phyloP scores from a whole-genome alignment of 2,329 filamentous ascomycete species.

The Coleophoma crateriformis region DNA sequence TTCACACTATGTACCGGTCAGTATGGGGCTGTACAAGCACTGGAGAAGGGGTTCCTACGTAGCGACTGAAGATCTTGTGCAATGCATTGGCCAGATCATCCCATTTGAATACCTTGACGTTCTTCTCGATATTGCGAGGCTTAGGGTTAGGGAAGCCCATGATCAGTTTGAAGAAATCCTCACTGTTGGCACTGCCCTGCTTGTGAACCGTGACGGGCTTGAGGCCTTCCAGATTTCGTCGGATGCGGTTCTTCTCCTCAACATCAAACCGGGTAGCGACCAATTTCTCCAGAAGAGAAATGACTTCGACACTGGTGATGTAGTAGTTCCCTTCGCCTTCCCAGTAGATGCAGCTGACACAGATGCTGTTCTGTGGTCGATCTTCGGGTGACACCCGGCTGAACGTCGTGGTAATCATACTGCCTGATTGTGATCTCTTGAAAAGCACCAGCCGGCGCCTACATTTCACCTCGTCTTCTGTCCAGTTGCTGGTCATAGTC shows the following conservation, averaged over 20 bases:
- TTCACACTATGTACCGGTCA: slow-evolving; percentile 22
- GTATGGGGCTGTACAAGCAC: neutral
- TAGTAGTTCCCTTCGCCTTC: slow-evolving; percentile 85
- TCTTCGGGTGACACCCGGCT: slow-evolving; percentile 73
- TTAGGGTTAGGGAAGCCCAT: slow-evolving; percentile 97
- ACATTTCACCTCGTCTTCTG: slow-evolving; percentile 70
- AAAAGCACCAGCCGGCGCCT: slow-evolving; percentile 87
- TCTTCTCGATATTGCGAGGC: slow-evolving; percentile 96
- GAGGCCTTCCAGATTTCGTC: slow-evolving; percentile 92
- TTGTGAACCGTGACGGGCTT: slow-evolving; percentile 91
- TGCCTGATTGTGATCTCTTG: slow-evolving; percentile 73
- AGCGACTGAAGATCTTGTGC: slow-evolving; percentile 99
- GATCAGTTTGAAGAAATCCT: slow-evolving; percentile 98
- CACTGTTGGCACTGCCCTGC: slow-evolving; percentile 73
- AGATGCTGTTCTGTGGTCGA: slow-evolving; percentile 77
- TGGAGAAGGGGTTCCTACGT: slow-evolving; percentile 32
- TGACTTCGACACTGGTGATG: slow-evolving; percentile 95
- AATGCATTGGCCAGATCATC: slow-evolving; percentile 80
- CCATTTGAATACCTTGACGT: slow-evolving; percentile 98
- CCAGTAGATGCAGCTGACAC: slow-evolving; percentile 98
- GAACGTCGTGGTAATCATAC: slow-evolving; percentile 76
- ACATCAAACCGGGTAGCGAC: slow-evolving; percentile 85
- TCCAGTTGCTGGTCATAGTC: slow-evolving; percentile 80
- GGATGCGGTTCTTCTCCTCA: slow-evolving; percentile 97
- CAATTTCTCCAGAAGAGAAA: slow-evolving; percentile 86